phyloP scores from a whole-genome alignment of 2,329 filamentous ascomycete genomes.

The Podosphaera leucotricha region DNA sequence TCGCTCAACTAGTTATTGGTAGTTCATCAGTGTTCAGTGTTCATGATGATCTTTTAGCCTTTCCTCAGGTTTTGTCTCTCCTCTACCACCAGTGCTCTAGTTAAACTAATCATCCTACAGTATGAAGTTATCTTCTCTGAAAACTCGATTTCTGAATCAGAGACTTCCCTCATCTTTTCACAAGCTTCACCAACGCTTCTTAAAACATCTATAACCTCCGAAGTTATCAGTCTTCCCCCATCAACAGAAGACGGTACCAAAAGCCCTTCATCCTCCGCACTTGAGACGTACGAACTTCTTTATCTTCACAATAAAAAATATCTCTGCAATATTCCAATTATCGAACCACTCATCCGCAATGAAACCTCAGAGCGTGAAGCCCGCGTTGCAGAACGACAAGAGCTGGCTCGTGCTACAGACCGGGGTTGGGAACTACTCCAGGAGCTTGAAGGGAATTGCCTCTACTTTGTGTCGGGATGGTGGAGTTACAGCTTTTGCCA shows the following conservation, averaged over 20 bases:
- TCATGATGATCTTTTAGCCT: slow-evolving; percentile 47
- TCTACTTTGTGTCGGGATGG: slow-evolving; percentile 51
- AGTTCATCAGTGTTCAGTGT: slow-evolving; percentile 41
- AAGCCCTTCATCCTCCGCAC: slow-evolving; percentile 2
- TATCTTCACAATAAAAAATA: slow-evolving; percentile 32
- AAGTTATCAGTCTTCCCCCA: slow-evolving; percentile 10
- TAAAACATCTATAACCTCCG: slow-evolving; percentile 3
- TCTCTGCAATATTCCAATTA: slow-evolving; percentile 40
- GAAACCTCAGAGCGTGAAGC: slow-evolving; percentile 25
- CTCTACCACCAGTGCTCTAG: not conserved
- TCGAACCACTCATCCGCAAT: slow-evolving; percentile 22
- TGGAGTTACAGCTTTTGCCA: slow-evolving; percentile 61
- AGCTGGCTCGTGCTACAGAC: slow-evolving; percentile 40
- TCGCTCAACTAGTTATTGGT: slow-evolving; percentile 20
- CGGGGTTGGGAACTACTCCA: slow-evolving; percentile 43
- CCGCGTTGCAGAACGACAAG: slow-evolving; percentile 37
- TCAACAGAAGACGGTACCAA: slow-evolving; percentile 3
- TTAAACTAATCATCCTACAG: slow-evolving; percentile 18
- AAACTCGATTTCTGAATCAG: slow-evolving; percentile 31
- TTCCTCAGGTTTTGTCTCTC: slow-evolving; percentile 33
- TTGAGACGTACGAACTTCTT: slow-evolving; percentile 31
- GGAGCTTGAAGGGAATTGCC: slow-evolving; percentile 43
- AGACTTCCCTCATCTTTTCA: slow-evolving; percentile 26
- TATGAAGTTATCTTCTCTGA: slow-evolving; percentile 41
- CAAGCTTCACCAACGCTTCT: slow-evolving; percentile 8